Conservation (phyloP, 768 basidiomycete genomes). For the Pulveroboletus frians region DNA sequence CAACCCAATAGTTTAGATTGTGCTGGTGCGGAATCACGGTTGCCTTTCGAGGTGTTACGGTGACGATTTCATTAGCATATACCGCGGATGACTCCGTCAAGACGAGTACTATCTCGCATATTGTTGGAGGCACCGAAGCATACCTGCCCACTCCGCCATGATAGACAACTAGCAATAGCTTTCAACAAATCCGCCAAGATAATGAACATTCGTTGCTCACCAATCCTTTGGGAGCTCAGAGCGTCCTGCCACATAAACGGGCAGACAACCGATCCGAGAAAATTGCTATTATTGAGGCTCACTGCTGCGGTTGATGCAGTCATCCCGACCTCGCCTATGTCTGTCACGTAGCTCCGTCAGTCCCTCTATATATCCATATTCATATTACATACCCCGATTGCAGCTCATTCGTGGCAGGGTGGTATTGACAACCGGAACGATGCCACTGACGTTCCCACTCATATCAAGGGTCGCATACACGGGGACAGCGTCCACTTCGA, state of each 20-base stretch:
- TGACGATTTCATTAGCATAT: neutral
- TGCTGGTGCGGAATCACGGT: neutral
- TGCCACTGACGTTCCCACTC: neutral
- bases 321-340: neutral
- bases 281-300: slow-evolving; percentile 1
- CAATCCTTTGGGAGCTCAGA: neutral
- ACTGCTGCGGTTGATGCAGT: neutral
- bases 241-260: neutral
- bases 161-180: neutral
- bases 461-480: neutral
- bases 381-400: neutral
- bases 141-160: slow-evolving; percentile 1
- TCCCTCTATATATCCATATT: too few relatives aligned
- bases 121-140: neutral
- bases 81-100: slow-evolving; percentile 1
- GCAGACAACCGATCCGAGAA: slow-evolving; percentile 1
- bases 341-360: neutral
- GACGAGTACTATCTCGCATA: slow-evolving; percentile 5
- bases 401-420: neutral
- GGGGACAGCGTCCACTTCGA: neutral
- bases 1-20: slow-evolving; percentile 1
- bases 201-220: neutral
- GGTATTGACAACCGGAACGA: neutral
- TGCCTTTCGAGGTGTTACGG: neutral
- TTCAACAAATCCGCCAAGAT: neutral